Evolutionary conservation across 2,329 filamentous ascomycete genomes (phyloP), one percentile per base, ranked within the genome.

Genomic region (Alternaria burnsii): DNA sequence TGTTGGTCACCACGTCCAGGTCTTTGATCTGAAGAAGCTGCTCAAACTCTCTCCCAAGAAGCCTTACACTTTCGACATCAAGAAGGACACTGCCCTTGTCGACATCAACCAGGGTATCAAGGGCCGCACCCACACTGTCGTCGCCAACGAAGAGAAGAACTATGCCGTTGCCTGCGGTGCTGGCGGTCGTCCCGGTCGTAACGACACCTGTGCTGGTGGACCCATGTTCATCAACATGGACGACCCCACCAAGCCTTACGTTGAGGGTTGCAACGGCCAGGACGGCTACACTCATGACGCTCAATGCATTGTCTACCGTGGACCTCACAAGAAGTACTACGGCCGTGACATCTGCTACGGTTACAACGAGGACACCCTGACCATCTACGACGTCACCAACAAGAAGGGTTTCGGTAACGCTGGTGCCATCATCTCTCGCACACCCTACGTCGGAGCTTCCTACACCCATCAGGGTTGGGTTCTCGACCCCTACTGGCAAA

Each of bases 381-480:
- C 83, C 59, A 84, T 85, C 61, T 76, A 82, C 71, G 83, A 86
- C 48, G 82, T 85, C 7, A 84, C 82, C 51, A 78, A 85, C 76
- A 85, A 85, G 76, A 80, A 82, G 54, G 78, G 85, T 69, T 83
- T 84, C 73, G 79, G 82, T 12, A 60, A 52, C 36, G 87, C 86
- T 70, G 71, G 83, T 82, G 70, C 84, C 82, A 79, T 86, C 69
- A 83, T 87, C 72, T 86, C 84, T 28, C 79, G 81, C 59, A 86
- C 84, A 2, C 81, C 81, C 0, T 87, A 87, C 71, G 79, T 82
- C 30, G 85, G 85, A 41, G 83, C 83, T 10, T 74, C 79, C 5
- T 88, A 88, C 76, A 86, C 85, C 14, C 86, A 88, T 66, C 85
- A 87, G 70, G 86, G 86, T 6, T 87, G 85, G 85, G 76, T 87